Evolutionary conservation across 257 asterid species (phyloP).

Genomic region (Solanum peruvianum): DNA sequence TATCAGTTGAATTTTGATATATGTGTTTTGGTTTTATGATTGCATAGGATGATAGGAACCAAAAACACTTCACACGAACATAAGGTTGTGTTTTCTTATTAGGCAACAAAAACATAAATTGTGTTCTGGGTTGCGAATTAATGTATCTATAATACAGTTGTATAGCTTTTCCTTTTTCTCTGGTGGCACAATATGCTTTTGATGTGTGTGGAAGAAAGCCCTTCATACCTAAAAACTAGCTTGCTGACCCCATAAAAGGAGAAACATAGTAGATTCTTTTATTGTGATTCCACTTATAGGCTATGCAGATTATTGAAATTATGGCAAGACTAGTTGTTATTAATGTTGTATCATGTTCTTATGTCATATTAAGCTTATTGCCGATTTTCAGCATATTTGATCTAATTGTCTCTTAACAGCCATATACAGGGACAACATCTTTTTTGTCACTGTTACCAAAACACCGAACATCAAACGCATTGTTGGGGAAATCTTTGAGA

Average conservation of each 20-base stretch:
- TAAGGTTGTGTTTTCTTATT: background rate
- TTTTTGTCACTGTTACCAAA: slow-evolving; percentile 18
- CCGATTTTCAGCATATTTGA: background rate
- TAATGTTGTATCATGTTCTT: background rate
- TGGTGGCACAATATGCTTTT: background rate
- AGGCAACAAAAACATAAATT: background rate
- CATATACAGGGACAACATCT: slow-evolving; percentile 8
- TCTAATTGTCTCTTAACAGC: background rate
- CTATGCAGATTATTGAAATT: background rate
- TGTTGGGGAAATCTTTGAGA: slow-evolving; percentile 13
- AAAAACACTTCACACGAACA: background rate
- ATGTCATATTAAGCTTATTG: background rate
- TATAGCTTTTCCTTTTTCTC: too few species aligned
- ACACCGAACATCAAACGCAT: slow-evolving; percentile 6
- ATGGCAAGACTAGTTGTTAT: background rate
- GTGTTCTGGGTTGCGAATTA: background rate
- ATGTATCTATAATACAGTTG: too few species aligned
- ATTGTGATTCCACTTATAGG: background rate
- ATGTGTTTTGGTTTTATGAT: background rate
- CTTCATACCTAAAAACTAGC: background rate
- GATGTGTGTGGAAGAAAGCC: background rate
- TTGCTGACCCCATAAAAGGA: background rate
- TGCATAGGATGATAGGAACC: background rate
- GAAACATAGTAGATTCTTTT: background rate
- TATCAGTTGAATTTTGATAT: background rate